Evolutionary conservation across 1,284 basidiomycete species (phyloP), one percentile per base, ranked within the genome.

Genomic region (Uromyces viciae-fabae): DNA sequence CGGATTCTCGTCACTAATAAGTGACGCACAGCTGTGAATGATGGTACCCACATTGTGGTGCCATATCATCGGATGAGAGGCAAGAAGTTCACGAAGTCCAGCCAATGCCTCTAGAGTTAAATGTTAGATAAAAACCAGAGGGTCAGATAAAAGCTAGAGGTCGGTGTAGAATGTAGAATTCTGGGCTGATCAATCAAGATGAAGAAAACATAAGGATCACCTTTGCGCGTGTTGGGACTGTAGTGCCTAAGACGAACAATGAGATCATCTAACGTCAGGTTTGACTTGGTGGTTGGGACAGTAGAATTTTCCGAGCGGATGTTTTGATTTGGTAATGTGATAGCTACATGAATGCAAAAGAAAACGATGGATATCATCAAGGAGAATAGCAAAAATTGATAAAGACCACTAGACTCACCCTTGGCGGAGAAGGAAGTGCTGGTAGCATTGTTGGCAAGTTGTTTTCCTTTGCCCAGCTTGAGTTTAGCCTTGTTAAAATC

Each of bases 391-490:
- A 15, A 11, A 60, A 28, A 40, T 31, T n/a, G 25, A 38, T 38
- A 40, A 28, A 25, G 25, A 22, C 7, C 43, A 3, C 36, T 36
- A 14, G 0, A 64, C 83, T 38, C 28, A 83, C 83, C 58, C 31
- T 82, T 82, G 2, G 75, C n/a, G 3, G 82, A 28, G 90, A 96
- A 98, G 0, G 94, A 95, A 0, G 95, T 98, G 86, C 98, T 94
- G 83, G 97, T 91, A 11, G 91, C 93, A 89, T 98, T 98, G 75
- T 88, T 90, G 11, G 94, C 89, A 9, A 88, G 85, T 85, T 93
- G 91, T 86, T 96, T 98, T 69, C 93, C 94, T 86, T 96, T 98
- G 46, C 96, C 96, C 72, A 99, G 92, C 87, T 97, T 98, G 66
- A 96, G 89, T 86, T 94, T 98, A 33, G 93, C 91, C 93, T 96